phyloP scores from a whole-genome alignment of 345 rosid species.

The Toxicodendron radicans region DNA sequence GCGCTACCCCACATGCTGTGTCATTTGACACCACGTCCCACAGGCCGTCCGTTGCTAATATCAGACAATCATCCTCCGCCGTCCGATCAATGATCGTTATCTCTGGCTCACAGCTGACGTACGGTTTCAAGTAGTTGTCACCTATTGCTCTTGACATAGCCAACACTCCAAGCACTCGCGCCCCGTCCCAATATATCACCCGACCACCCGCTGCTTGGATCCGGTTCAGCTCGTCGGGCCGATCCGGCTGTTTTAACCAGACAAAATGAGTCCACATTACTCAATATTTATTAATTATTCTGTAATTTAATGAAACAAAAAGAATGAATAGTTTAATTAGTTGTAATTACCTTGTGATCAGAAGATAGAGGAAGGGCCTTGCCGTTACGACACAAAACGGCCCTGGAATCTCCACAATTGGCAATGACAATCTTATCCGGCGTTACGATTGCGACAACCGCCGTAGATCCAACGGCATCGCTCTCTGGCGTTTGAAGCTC shows the following conservation, averaged over 20 bases:
- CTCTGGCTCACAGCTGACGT: conserved; percentile 82
- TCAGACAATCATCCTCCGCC: conserved; percentile 73
- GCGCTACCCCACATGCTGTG: conserved; percentile 67
- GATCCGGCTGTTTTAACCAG: conserved; percentile 63
- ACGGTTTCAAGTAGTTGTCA: conserved; percentile 85
- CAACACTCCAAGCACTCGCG: conserved; percentile 79
- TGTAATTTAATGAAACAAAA: too few relatives aligned
- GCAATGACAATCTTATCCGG: conserved; percentile 68
- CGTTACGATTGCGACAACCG: conserved; percentile 71
- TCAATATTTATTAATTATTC: neutral
- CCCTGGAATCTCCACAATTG: conserved; percentile 94
- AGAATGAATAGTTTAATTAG: neutral
- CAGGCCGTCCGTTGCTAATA: conserved; percentile 78
- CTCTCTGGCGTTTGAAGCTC: conserved; percentile 70
- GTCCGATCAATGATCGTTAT: conserved; percentile 63
- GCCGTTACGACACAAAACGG: conserved; percentile 81
- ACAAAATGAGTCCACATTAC: too few relatives aligned
- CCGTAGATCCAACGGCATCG: conserved; percentile 90
- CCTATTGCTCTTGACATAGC: conserved; percentile 97
- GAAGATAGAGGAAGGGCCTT: conserved; percentile 67
- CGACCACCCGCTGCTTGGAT: conserved; percentile 85
- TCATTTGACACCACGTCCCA: conserved; percentile 96
- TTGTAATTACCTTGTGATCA: conserved; percentile 72
- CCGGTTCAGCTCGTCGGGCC: conserved; percentile 79
- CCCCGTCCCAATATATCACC: conserved; percentile 85